phyloP scores from a whole-genome alignment of 106 monocot genomes.

The Platanthera zijinensis region DNA sequence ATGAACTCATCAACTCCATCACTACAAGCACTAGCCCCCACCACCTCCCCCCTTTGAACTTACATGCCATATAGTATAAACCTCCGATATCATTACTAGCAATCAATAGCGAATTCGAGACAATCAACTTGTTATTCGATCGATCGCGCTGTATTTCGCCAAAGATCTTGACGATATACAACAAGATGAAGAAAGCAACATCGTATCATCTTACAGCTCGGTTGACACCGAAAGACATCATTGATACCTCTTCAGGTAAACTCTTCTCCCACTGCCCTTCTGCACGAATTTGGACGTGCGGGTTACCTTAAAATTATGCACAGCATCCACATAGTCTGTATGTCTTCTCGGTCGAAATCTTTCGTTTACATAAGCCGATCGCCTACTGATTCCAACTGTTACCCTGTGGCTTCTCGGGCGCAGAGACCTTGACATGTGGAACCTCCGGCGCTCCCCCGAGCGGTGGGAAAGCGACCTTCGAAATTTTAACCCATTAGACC shows the following conservation, averaged over 20 bases:
- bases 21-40: too few species aligned
- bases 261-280: constrained; percentile 26
- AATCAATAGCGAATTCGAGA: too few species aligned
- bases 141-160: too few species aligned
- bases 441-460: constrained; percentile 41
- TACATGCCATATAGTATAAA: too few species aligned
- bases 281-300: constrained; percentile 71
- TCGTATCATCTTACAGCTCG: too few species aligned
- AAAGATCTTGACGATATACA: too few species aligned
- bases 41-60: too few species aligned
- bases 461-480: constrained; percentile 27
- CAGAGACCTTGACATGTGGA: constrained; percentile 49
- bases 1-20: too few species aligned
- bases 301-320: constrained; percentile 63
- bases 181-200: too few species aligned
- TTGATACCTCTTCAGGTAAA: constrained; percentile 7
- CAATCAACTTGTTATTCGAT: too few species aligned
- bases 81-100: too few species aligned
- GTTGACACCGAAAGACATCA: too few species aligned
- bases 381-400: constrained; percentile 47
- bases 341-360: background rate
- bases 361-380: constrained; percentile 27
- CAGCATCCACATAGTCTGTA: constrained; percentile 17
- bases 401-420: constrained; percentile 60
- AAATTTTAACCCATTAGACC: constrained; percentile 14